Evolutionary conservation across 495 filamentous ascomycete species (phyloP), one percentile per base, ranked within the genome.

Genomic region (Hypoxylon crocopeplum): DNA sequence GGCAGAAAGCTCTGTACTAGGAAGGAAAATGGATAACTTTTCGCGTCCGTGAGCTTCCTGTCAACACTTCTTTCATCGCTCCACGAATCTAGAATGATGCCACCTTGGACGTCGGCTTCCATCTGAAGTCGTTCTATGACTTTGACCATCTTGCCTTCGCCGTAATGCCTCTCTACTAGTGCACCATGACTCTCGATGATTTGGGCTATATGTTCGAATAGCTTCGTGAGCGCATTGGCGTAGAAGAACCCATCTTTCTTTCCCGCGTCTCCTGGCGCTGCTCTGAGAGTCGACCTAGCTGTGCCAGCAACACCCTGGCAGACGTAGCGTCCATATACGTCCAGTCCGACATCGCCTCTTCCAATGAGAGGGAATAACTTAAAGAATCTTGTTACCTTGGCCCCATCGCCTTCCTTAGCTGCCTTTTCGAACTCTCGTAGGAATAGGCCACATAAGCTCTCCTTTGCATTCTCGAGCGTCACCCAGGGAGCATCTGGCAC

Each of bases 291-390:
- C 40, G 84, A 80, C 38, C 94, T 85, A 24, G 95, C 94, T 50
- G 87, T 82, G 29, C 84, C 82, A 12, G 93, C 90, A 44, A 98
- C 91, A 7, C 94, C 93, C 70, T 93, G 87, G 66, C 94, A 98
- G 30, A 98, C 92, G 70, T 98, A 98, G 50, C 86, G 82, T 1
- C 93, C 93, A 73, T 98, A 98, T 2, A 95, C 91, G 75, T 98
- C 93, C 41, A 98, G 70, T 3, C 94, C 94, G 7, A 91, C 88
- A 53, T 97, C 89, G 1, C 88, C 88, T 65, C 91, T 86, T 19
- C 91, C 94, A 68, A 98, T 97, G 2, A 98, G 79, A 17, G 94
- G 94, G 68, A 98, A 98, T 37, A 98, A 75, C 76, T 98, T 98
- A 75, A 98, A 98, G 73, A 98, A 98, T 45, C 94, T 83, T 4